A percentile compares a stretch with the other conserved stretches of the same genome.
Conservation (phyloP, 179 eudicot species). For the Silene vulgaris region DNA sequence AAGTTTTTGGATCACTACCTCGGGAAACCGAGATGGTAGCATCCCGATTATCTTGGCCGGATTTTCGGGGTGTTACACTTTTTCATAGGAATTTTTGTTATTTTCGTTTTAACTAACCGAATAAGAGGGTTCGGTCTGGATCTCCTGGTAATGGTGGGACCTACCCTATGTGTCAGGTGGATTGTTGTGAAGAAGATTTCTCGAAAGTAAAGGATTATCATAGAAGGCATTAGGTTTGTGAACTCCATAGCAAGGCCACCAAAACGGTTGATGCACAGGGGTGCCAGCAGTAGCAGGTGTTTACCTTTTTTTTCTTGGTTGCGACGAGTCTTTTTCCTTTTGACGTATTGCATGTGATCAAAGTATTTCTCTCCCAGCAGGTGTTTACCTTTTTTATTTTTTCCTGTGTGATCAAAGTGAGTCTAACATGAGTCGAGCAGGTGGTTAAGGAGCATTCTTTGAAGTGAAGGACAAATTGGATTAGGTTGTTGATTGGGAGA, state of each 20-base stretch:
- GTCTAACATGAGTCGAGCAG: slow-evolving; percentile 51
- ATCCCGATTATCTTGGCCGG: too few relatives aligned
- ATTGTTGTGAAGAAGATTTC: slow-evolving; percentile 64
- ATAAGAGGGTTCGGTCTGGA: slow-evolving; percentile 62
- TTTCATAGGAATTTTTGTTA: slow-evolving; percentile 64
- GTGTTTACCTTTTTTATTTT: too few relatives aligned
- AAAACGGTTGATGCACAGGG: slow-evolving; percentile 60
- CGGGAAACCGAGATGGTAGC: too few relatives aligned
- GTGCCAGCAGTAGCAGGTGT: slow-evolving; percentile 91
- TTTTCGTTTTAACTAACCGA: slow-evolving; percentile 53
- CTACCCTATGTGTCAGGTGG: slow-evolving; percentile 67
- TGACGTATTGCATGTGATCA: too few relatives aligned
- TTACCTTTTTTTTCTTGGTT: neutral
- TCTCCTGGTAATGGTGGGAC: slow-evolving; percentile 56
- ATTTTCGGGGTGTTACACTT: too few relatives aligned
- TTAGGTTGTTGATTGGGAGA: slow-evolving; percentile 72
- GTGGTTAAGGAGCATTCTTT: slow-evolving; percentile 50
- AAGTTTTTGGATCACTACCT: too few relatives aligned
- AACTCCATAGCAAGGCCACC: slow-evolving; percentile 64
- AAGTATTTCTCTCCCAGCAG: too few relatives aligned
- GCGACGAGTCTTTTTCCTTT: slow-evolving; percentile 25
- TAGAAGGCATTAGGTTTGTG: slow-evolving; percentile 82
- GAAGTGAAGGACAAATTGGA: slow-evolving; percentile 47
- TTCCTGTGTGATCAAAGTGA: slow-evolving; percentile 15
- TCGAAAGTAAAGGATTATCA: slow-evolving; percentile 66